Evolutionary conservation across 441 rosid species (phyloP).

Genomic region (Metrosideros polymorpha): DNA sequence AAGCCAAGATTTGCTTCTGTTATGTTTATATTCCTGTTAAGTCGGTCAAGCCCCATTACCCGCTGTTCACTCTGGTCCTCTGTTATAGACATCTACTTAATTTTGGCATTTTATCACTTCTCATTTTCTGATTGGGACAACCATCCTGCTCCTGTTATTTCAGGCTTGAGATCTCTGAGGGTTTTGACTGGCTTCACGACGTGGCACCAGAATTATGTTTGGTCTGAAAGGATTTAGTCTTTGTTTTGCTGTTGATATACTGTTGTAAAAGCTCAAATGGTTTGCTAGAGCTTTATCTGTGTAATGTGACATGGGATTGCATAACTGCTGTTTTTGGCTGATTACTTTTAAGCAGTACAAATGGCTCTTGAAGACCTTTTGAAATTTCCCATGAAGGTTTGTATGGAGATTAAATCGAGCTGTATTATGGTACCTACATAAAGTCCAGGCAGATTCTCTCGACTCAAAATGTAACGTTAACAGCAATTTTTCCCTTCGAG

Average conservation of each 20-base stretch:
- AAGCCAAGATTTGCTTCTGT: background rate
- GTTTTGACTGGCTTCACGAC: background rate
- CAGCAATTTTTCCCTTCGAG: background rate
- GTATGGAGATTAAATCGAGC: background rate
- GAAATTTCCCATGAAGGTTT: background rate
- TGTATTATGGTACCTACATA: background rate
- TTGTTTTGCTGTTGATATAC: background rate
- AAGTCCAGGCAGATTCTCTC: background rate
- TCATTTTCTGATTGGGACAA: background rate
- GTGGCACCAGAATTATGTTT: background rate
- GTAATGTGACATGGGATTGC: background rate
- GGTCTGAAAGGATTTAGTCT: background rate
- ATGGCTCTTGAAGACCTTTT: background rate
- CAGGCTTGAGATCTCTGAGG: background rate
- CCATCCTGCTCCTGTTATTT: background rate
- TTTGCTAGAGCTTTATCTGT: background rate
- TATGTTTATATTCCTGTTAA: background rate
- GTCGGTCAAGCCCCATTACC: background rate
- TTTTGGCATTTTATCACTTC: background rate
- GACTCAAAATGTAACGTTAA: background rate
- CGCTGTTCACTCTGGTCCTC: background rate
- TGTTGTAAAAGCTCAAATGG: background rate
- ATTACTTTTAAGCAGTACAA: background rate
- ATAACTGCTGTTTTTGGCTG: background rate
- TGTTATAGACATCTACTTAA: background rate